Conservation (phyloP, 1,284 basidiomycete genomes). For the Amylostereum areolatum region DNA sequence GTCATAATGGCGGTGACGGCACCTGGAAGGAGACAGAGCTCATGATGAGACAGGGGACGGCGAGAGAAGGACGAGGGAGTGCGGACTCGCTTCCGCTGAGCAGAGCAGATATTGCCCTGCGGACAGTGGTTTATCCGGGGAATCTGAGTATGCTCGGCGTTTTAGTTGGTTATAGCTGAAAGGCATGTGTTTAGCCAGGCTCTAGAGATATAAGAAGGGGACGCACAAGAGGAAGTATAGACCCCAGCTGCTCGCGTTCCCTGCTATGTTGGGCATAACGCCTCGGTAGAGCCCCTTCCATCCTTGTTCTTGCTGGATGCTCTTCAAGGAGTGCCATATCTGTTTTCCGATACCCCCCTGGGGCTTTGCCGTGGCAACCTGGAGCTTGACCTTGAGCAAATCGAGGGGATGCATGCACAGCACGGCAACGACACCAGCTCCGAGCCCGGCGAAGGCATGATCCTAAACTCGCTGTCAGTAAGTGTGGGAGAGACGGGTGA, state of each 20-base stretch:
- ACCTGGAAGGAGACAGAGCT: constrained; percentile 40
- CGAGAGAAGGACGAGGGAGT: constrained; percentile 13
- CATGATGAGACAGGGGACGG: constrained; percentile 8
- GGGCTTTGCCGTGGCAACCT: constrained; percentile 74
- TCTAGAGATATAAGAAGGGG: neutral
- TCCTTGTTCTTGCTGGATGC: constrained; percentile 74
- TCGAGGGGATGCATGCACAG: constrained; percentile 98
- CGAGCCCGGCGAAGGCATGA: constrained; percentile 91
- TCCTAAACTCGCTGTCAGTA: constrained; percentile 43
- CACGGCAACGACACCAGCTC: constrained; percentile 89
- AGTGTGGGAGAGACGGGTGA: constrained; percentile 2
- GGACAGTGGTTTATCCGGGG: constrained; percentile 57
- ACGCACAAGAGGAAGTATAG: constrained; percentile 96
- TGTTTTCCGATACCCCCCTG: constrained; percentile 64
- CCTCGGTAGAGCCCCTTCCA: constrained; percentile 90
- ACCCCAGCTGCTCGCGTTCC: constrained; percentile 97
- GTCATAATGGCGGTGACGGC: constrained; percentile 92
- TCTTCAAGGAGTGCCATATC: constrained; percentile 72
- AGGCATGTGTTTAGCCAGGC: neutral
- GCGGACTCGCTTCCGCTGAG: constrained; percentile 92
- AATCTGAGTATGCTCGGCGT: constrained; percentile 57
- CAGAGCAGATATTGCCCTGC: constrained; percentile 83
- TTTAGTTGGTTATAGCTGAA: constrained; percentile 93
- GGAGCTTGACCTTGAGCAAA: constrained; percentile 92
- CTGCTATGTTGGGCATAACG: constrained; percentile 86